Evolutionary conservation across 352 stramenopile species (phyloP).

Genomic region (Phytophthora hibernalis): DNA sequence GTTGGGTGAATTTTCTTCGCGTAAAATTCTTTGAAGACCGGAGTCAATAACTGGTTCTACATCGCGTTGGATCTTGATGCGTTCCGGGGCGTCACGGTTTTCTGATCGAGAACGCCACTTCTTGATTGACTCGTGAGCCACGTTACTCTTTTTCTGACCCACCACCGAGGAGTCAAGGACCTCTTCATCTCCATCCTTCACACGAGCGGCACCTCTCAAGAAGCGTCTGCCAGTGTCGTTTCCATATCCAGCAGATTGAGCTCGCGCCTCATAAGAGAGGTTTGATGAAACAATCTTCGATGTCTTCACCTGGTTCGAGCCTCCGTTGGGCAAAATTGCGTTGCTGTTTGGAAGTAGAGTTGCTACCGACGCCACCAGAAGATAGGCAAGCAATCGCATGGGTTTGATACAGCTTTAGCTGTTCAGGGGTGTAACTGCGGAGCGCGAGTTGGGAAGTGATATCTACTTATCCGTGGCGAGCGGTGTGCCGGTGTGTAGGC

Average conservation of each 20-base stretch:
- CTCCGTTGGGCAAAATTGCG: not conserved
- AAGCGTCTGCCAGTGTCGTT: not conserved
- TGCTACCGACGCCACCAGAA: not conserved
- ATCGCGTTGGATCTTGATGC: not conserved
- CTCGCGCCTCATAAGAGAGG: not conserved
- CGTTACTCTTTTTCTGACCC: not conserved
- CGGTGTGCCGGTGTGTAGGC: not conserved
- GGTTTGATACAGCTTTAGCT: not conserved
- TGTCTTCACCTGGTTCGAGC: not conserved
- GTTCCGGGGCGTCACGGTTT: not conserved
- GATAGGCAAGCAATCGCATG: not conserved
- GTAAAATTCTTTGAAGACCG: not conserved
- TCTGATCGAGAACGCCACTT: not conserved
- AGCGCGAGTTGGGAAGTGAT: not conserved
- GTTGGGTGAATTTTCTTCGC: not conserved
- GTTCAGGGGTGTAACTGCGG: not conserved
- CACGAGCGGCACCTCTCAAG: not conserved
- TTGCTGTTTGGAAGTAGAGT: not conserved
- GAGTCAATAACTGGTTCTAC: not conserved
- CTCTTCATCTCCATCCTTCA: not conserved
- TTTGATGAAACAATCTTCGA: not conserved
- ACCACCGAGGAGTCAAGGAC: not conserved
- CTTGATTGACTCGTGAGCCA: not conserved
- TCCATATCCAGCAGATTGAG: not conserved
- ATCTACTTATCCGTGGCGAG: not conserved